Evolutionary conservation across 73 alveolate species (phyloP).

Genomic region (Breviolum minutum): DNA sequence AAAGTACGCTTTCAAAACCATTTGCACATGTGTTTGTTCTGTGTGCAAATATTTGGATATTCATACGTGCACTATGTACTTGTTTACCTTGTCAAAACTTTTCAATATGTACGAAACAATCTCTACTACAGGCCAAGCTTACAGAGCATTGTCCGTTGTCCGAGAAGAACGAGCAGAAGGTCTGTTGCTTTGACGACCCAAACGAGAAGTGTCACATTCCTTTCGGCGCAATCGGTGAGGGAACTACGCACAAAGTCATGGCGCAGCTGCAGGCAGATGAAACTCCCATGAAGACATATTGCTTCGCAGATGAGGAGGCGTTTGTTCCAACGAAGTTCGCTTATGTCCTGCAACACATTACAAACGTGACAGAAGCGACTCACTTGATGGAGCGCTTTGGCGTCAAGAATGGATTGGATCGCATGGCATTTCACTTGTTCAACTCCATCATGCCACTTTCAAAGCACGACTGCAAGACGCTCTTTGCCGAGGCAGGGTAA

Average conservation of each 20-base stretch:
- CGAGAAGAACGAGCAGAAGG: slow-evolving; percentile 57
- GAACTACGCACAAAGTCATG: slow-evolving; percentile 67
- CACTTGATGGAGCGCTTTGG: slow-evolving; percentile 14
- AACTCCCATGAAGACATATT: slow-evolving; percentile 51
- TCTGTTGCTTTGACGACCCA: slow-evolving; percentile 87
- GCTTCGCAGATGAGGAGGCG: slow-evolving; percentile 92
- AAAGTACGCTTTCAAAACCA: too few relatives aligned
- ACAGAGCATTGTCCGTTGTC: slow-evolving; percentile 76
- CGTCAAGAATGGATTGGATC: slow-evolving; percentile 65
- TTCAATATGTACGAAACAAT: too few relatives aligned
- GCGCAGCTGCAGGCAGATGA: neutral
- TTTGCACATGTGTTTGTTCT: too few relatives aligned
- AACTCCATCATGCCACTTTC: slow-evolving; percentile 62
- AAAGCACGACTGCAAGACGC: slow-evolving; percentile 61
- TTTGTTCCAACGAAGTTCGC: slow-evolving; percentile 83
- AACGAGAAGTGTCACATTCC: slow-evolving; percentile 74
- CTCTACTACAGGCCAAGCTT: slow-evolving; percentile 18
- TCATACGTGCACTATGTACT: too few relatives aligned
- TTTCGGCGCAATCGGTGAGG: slow-evolving; percentile 78
- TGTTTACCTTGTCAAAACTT: too few relatives aligned
- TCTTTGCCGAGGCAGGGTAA: slow-evolving; percentile 31
- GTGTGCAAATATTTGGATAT: too few relatives aligned
- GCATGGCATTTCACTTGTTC: slow-evolving; percentile 89
- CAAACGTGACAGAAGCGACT: slow-evolving; percentile 2
- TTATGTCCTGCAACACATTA: slow-evolving; percentile 63